Evolutionary conservation across 2,329 filamentous ascomycete genomes (phyloP).

Genomic region (Paramyrothecium roridum): DNA sequence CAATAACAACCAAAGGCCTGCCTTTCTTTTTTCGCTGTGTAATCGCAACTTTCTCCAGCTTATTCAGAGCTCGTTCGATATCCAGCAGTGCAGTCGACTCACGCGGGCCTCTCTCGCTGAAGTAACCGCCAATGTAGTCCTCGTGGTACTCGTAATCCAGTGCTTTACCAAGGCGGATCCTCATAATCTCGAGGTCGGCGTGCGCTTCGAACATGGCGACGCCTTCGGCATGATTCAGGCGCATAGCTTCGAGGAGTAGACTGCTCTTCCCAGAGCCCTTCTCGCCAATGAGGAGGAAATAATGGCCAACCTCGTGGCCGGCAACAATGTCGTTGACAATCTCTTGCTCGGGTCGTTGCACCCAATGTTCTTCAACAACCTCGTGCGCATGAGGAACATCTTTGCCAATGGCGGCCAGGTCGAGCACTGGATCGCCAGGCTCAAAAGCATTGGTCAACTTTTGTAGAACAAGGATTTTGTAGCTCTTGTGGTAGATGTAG

Average conservation of each 20-base stretch:
- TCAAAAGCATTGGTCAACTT: slow-evolving; percentile 94
- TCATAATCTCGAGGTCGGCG: slow-evolving; percentile 91
- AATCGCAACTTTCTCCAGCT: slow-evolving; percentile 92
- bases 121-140: slow-evolving; percentile 95
- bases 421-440: slow-evolving; percentile 86
- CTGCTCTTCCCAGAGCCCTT: slow-evolving; percentile 96
- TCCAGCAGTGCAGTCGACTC: slow-evolving; percentile 91
- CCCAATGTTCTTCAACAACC: slow-evolving; percentile 57
- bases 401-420: slow-evolving; percentile 67
- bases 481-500: slow-evolving; percentile 76
- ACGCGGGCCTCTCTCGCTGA: slow-evolving; percentile 87
- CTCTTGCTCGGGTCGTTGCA: slow-evolving; percentile 76
- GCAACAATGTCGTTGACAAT: slow-evolving; percentile 79
- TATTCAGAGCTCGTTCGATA: slow-evolving; percentile 96
- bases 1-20: slow-evolving; percentile 81
- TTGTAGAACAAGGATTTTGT: slow-evolving; percentile 85
- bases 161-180: slow-evolving; percentile 86
- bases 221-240: slow-evolving; percentile 82
- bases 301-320: slow-evolving; percentile 73
- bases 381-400: slow-evolving; percentile 44
- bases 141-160: slow-evolving; percentile 97
- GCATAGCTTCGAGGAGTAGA: slow-evolving; percentile 95
- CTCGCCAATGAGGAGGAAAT: slow-evolving; percentile 88
- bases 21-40: slow-evolving; percentile 58
- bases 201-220: slow-evolving; percentile 97